Conservation (phyloP, 2,329 filamentous ascomycete genomes). For the Fusarium verticillioides region DNA sequence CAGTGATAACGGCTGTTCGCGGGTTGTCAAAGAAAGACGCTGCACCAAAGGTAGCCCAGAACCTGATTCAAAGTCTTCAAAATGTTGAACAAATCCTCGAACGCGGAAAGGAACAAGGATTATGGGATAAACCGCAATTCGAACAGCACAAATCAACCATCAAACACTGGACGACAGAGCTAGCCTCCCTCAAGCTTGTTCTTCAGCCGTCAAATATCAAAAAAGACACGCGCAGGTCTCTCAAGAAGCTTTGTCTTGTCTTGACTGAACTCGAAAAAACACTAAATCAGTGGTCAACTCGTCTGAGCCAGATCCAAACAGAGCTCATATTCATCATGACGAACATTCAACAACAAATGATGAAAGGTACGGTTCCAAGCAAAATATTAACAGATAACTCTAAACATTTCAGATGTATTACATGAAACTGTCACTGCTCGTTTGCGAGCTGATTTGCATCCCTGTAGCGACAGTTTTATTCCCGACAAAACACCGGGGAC, state of each 20-base stretch:
- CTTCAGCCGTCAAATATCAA: background rate
- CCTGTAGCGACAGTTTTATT: background rate
- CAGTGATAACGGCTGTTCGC: background rate
- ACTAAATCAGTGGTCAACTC: background rate
- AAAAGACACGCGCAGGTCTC: too few relatives aligned
- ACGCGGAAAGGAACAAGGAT: background rate
- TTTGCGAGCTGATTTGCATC: background rate
- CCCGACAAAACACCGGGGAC: background rate
- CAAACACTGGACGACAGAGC: background rate
- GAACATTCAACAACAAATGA: accelerated
- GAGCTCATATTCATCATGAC: background rate
- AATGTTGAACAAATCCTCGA: background rate
- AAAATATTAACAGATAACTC: too few relatives aligned
- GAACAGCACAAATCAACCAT: background rate
- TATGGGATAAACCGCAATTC: background rate
- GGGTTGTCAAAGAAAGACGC: background rate
- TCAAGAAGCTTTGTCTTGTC: background rate
- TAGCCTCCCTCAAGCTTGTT: background rate
- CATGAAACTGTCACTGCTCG: background rate
- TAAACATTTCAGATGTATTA: background rate
- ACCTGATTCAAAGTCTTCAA: background rate
- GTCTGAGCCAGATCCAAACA: background rate
- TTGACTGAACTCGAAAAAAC: background rate
- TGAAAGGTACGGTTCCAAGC: background rate
- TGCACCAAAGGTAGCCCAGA: background rate